Conservation (phyloP, 805 yeast genomes). For the Candida rishiriensis region DNA sequence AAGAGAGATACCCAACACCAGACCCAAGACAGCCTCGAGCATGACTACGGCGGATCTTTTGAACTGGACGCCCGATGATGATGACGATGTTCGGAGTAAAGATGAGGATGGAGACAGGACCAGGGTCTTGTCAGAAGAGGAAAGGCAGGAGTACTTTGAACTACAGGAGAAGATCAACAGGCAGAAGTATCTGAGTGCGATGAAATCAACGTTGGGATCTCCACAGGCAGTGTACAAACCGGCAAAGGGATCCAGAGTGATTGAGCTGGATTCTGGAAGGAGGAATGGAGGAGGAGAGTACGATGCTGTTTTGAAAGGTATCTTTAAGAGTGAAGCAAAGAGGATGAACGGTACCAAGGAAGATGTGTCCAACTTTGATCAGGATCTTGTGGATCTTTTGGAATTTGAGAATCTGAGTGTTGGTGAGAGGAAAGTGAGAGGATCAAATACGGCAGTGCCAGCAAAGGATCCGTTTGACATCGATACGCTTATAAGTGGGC, state of each 20-base stretch:
- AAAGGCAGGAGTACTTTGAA: constrained; percentile 16
- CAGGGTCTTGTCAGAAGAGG: constrained; percentile 16
- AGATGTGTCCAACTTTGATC: too few relatives aligned
- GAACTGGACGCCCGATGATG: constrained; percentile 8
- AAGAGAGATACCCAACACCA: constrained; percentile 1
- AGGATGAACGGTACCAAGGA: too few relatives aligned
- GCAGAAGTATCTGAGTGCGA: constrained; percentile 13
- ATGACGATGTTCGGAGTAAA: constrained; percentile 3
- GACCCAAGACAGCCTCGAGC: constrained; percentile 1
- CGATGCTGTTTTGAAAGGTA: too few relatives aligned
- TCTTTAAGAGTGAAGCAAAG: too few relatives aligned
- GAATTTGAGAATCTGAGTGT: too few relatives aligned
- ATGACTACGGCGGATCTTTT: constrained; percentile 12
- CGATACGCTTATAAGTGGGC: too few relatives aligned
- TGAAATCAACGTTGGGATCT: constrained; percentile 9
- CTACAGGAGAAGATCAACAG: constrained; percentile 20
- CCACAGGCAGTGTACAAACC: background rate
- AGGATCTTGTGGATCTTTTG: too few relatives aligned
- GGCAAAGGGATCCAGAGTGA: constrained; percentile 8
- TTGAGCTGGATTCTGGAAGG: constrained; percentile 10
- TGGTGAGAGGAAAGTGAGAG: too few relatives aligned
- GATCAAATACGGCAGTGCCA: too few relatives aligned
- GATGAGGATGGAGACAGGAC: constrained; percentile 7
- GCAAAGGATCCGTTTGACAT: too few relatives aligned
- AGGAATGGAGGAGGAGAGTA: background rate